Evolutionary conservation across 352 stramenopile species (phyloP).

Genomic region (Pythium oligandrum): DNA sequence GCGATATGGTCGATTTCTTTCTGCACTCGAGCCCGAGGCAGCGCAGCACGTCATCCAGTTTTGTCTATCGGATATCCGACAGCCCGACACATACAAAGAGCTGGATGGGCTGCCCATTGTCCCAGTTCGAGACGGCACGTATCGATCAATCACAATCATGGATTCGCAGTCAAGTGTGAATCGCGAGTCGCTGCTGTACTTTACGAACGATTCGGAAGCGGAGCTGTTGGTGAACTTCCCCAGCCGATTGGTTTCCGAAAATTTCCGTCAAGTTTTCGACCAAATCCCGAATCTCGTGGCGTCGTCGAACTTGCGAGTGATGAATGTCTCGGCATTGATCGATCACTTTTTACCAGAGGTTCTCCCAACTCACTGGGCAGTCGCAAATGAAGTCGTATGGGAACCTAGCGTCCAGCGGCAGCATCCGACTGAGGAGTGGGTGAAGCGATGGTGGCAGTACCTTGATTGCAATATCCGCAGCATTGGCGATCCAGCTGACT

Average conservation of each 20-base stretch:
- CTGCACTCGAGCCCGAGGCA: conserved; percentile 6
- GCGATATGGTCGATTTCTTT: conserved; percentile 7
- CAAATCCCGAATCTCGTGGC: not conserved
- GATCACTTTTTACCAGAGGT: conserved; percentile 12
- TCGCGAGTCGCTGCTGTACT: too few species aligned
- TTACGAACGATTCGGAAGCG: not conserved
- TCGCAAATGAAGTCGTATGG: conserved; percentile 2
- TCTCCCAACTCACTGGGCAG: conserved; percentile 12
- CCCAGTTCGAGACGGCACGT: conserved; percentile 8
- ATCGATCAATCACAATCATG: conserved; percentile 6
- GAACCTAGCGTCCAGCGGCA: conserved; percentile 1
- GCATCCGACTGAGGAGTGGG: conserved; percentile 8
- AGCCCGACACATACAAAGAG: conserved; percentile 5
- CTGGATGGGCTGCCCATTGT: conserved; percentile 12
- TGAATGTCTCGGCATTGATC: not conserved
- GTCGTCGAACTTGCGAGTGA: conserved; percentile 9
- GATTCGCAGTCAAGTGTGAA: not conserved
- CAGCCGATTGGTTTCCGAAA: conserved; percentile 3
- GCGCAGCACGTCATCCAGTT: conserved; percentile 12
- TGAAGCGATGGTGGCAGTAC: conserved; percentile 15
- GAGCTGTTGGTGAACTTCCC: conserved; percentile 7
- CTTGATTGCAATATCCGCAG: conserved; percentile 4
- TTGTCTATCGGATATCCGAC: conserved; percentile 9
- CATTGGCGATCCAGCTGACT: conserved; percentile 1
- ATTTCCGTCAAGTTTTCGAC: conserved; percentile 13